Evolutionary conservation across 805 yeast species (phyloP).

Genomic region (Lachancea cidri): DNA sequence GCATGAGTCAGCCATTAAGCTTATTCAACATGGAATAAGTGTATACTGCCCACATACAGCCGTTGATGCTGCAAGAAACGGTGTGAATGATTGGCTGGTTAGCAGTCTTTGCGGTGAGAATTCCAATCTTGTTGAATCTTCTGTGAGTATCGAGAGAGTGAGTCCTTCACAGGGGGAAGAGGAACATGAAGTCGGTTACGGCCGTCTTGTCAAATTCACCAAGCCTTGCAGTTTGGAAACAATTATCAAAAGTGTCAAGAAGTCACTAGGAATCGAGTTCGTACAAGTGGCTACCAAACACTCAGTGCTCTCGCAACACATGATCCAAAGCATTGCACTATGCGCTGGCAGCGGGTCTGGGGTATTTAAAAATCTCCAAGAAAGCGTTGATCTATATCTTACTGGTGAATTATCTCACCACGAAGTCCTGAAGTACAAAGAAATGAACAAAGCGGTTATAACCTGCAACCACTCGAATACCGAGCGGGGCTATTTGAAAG

Average conservation of each 20-base stretch:
- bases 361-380: slow-evolving; percentile 46
- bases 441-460: slow-evolving; percentile 65
- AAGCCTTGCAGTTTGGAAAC: slow-evolving; percentile 39
- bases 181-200: slow-evolving; percentile 67
- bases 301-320: slow-evolving; percentile 20
- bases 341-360: slow-evolving; percentile 96
- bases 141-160: slow-evolving; percentile 23
- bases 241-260: slow-evolving; percentile 50
- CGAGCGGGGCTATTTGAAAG: slow-evolving; percentile 74
- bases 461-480: slow-evolving; percentile 89
- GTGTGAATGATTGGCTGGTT: slow-evolving; percentile 90
- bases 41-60: slow-evolving; percentile 97
- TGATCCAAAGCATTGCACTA: slow-evolving; percentile 59
- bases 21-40: slow-evolving; percentile 72
- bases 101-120: slow-evolving; percentile 42
- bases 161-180: slow-evolving; percentile 27
- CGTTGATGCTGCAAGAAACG: slow-evolving; percentile 86
- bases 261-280: slow-evolving; percentile 43
- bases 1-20: slow-evolving; percentile 65
- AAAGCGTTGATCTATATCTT: slow-evolving; percentile 63
- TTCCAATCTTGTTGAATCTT: slow-evolving; percentile 11
- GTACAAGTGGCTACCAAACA: slow-evolving; percentile 55
- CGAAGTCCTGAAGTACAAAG: slow-evolving; percentile 69
- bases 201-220: slow-evolving; percentile 55
- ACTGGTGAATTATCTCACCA: slow-evolving; percentile 97